Percentiles rank a stretch among this genome's conserved stretches.
phyloP scores from a whole-genome alignment of 1,139 yeast genomes.

The Magnusiomyces paraingens region DNA sequence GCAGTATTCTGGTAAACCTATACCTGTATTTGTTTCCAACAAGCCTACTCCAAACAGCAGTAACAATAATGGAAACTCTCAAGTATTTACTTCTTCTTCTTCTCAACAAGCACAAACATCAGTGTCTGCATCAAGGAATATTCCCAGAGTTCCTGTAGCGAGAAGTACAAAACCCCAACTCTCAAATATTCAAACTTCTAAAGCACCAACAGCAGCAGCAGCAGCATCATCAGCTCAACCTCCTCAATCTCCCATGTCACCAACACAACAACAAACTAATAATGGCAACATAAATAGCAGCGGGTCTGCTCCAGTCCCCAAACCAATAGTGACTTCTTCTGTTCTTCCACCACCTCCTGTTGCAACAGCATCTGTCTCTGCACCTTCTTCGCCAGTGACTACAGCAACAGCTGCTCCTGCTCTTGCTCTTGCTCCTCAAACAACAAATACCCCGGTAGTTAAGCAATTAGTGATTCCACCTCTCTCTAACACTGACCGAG shows the following conservation, averaged over 20 bases:
- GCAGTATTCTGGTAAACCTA: neutral
- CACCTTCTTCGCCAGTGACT: neutral
- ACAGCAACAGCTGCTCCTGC: neutral
- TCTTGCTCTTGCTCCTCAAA: neutral
- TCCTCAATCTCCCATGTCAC: neutral
- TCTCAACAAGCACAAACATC: slow-evolving; percentile 3
- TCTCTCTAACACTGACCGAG: neutral
- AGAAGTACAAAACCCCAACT: neutral
- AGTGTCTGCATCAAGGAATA: neutral
- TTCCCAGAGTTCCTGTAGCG: neutral
- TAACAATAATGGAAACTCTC: no score
- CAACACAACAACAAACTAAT: neutral
- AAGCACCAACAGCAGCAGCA: neutral
- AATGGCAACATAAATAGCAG: neutral
- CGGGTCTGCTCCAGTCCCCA: no score
- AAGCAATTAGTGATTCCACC: slow-evolving; percentile 6
- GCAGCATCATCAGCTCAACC: neutral
- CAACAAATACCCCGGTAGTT: neutral
- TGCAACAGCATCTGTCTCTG: neutral
- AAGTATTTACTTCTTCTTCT: neutral
- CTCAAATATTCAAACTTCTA: neutral
- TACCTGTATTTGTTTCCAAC: neutral
- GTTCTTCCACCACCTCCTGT: neutral
- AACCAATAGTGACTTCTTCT: neutral
- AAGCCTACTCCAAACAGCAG: slow-evolving; percentile 1